Base-by-base conservation (phyloP, 1,284 basidiomycete species). In the Leccinum griseonigrum region DNA sequence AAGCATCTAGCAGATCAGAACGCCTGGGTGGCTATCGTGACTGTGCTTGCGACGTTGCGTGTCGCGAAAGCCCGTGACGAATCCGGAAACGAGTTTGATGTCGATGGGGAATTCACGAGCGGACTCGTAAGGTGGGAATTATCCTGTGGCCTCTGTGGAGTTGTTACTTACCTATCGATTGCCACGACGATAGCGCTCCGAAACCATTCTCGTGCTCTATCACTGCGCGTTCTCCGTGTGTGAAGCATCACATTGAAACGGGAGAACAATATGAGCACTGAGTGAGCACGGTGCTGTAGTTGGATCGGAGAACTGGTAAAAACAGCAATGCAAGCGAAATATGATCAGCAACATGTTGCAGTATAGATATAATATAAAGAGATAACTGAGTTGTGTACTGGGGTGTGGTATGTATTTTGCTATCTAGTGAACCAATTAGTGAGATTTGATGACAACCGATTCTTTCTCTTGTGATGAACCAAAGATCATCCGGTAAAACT, bases 401-500 rank as follows among this genome's bases (percentile, higher is more conserved):
- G 50, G 34, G 59, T 29, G 59, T 61, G 59, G 52, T 58, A 61
- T 66, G 52, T 62, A 46, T 57, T 26, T 38, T 13, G 11, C 7
- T 11, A 28, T 43, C n/a, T 50, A 32, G 51, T 2, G 1, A 34
- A 26, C 28, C n/a, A 13, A 10, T 59, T 26, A 69, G 48, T 63
- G 59, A 36, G 61, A 60, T 61, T 29, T 26, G n/a, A 46, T 14
- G 14, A n/a, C 11, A 26, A 64, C 14, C 1, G 22, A 6, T 31
- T 65, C 59, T 13, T 64, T 61, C 55, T 64, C 64, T 43, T 62
- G 59, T 26, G 71, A 57, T 5, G 26, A 58, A 31, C 71, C 74
- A 26, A 74, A 66, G 34, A 48, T 36, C 74, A 69, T 73, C 5
- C 51, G 66, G 61, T 74, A 69, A 46, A 74, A 63, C 36, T 74